phyloP scores from a whole-genome alignment of 345 rosid species.

The Combretum micranthum region DNA sequence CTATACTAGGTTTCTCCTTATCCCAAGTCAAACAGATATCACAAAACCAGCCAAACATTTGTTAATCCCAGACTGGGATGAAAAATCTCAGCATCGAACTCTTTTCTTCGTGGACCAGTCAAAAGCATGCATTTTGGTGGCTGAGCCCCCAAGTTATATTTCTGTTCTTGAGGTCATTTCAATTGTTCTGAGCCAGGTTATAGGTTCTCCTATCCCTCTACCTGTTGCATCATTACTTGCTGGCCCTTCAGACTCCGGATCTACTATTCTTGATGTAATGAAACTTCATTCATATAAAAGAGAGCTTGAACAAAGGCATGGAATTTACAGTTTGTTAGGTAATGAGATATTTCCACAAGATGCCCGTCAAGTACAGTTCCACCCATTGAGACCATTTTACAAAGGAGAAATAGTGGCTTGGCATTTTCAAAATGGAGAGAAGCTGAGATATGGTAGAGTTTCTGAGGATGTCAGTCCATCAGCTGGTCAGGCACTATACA shows the following conservation, averaged over 20 bases:
- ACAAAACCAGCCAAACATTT: slow-evolving; percentile 50
- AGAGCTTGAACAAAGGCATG: slow-evolving; percentile 32
- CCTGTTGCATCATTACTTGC: slow-evolving; percentile 71
- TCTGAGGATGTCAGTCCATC: slow-evolving; percentile 90
- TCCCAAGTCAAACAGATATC: slow-evolving; percentile 56
- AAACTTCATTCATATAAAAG: slow-evolving; percentile 52
- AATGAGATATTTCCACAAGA: slow-evolving; percentile 73
- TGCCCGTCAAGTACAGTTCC: slow-evolving; percentile 81
- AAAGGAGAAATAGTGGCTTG: slow-evolving; percentile 91
- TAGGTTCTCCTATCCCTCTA: slow-evolving; percentile 61
- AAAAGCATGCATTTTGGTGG: slow-evolving; percentile 53
- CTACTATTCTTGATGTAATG: slow-evolving; percentile 44
- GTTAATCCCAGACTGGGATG: slow-evolving; percentile 58
- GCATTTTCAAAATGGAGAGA: slow-evolving; percentile 68
- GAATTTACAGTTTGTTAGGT: slow-evolving; percentile 41
- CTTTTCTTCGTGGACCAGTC: slow-evolving; percentile 54
- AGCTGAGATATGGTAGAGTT: slow-evolving; percentile 86
- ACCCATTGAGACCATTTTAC: slow-evolving; percentile 89
- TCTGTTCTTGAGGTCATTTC: slow-evolving; percentile 70
- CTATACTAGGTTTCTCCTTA: slow-evolving; percentile 65
- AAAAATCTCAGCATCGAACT: slow-evolving; percentile 46
- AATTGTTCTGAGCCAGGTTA: slow-evolving; percentile 68
- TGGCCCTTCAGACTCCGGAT: slow-evolving; percentile 75
- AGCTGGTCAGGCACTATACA: slow-evolving; percentile 83
- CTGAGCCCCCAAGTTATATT: slow-evolving; percentile 76